These are phyloP conservation scores for Globisporangium paroecandrum DNA, from an alignment of 352 stramenopile genomes.

Conservation along the genomic window DNA sequence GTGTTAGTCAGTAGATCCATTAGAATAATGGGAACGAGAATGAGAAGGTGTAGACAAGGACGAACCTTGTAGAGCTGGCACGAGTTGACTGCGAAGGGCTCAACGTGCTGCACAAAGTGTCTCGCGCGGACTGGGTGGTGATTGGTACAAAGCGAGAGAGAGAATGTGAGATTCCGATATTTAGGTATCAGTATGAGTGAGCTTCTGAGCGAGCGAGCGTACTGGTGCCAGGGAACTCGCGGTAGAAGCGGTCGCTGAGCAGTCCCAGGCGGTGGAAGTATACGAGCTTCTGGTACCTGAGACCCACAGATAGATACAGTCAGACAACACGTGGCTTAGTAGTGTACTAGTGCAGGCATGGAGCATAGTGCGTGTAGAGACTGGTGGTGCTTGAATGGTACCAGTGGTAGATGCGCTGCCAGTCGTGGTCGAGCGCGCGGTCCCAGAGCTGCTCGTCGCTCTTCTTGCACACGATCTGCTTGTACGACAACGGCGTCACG, in stretches of 20 bases:
- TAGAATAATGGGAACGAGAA: not conserved
- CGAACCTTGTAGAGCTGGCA: slow-evolving; percentile 53
- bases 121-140: slow-evolving; percentile 33
- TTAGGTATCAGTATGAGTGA: not conserved
- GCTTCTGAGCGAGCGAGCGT: slow-evolving; percentile 7
- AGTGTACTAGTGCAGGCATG: no score
- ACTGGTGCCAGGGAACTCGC: slow-evolving; percentile 58
- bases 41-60: not conserved
- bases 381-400: slow-evolving; percentile 12
- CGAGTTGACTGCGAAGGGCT: slow-evolving; percentile 56
- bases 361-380: no score
- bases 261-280: slow-evolving; percentile 73
- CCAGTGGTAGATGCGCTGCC: slow-evolving; percentile 64
- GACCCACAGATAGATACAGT: not conserved
- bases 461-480: slow-evolving; percentile 47
- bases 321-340: not conserved
- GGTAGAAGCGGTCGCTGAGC: slow-evolving; percentile 61
- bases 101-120: slow-evolving; percentile 62
- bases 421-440: slow-evolving; percentile 55
- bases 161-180: not conserved
- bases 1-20: not conserved
- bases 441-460: slow-evolving; percentile 41
- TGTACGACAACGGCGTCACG: slow-evolving; percentile 24
- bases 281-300: slow-evolving; percentile 65
- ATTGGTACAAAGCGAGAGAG: not conserved